phyloP scores from a whole-genome alignment of 495 filamentous ascomycete species.

The Aspergillus egyptiacus region DNA sequence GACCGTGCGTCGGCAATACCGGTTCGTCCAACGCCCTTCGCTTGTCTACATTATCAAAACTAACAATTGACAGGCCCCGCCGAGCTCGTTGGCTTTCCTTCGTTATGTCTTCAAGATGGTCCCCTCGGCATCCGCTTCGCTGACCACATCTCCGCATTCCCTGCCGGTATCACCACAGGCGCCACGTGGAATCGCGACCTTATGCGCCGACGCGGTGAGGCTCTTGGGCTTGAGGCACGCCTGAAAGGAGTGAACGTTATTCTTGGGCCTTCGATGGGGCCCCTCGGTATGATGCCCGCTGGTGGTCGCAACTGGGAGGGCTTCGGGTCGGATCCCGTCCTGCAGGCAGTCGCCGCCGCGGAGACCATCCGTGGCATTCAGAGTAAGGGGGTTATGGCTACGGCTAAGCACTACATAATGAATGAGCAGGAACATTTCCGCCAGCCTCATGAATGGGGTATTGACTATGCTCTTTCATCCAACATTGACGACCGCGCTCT shows the following conservation, averaged over 20 bases:
- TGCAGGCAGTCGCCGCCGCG: slow-evolving; percentile 61
- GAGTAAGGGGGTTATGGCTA: slow-evolving; percentile 73
- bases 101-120: slow-evolving; percentile 85
- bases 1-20: slow-evolving; percentile 86
- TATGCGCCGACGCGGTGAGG: slow-evolving; percentile 64
- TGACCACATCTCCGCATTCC: slow-evolving; percentile 72
- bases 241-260: slow-evolving; percentile 69
- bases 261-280: slow-evolving; percentile 71
- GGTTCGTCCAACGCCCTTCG: slow-evolving; percentile 23
- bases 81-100: slow-evolving; percentile 66
- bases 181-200: slow-evolving; percentile 82
- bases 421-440: slow-evolving; percentile 91
- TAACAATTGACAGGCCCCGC: slow-evolving; percentile 47
- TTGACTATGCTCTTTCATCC: slow-evolving; percentile 66
- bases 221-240: slow-evolving; percentile 64
- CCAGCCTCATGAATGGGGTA: slow-evolving; percentile 67
- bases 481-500: slow-evolving; percentile 79
- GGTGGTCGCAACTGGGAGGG: slow-evolving; percentile 93
- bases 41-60: not conserved
- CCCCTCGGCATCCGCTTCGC: slow-evolving; percentile 75
- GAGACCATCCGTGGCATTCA: slow-evolving; percentile 74
- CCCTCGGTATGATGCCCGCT: slow-evolving; percentile 72
- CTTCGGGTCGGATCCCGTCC: slow-evolving; percentile 71
- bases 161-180: slow-evolving; percentile 78
- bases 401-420: slow-evolving; percentile 72